Evolutionary conservation across 1,284 basidiomycete species (phyloP).

Genomic region (Dichomitus squalens): DNA sequence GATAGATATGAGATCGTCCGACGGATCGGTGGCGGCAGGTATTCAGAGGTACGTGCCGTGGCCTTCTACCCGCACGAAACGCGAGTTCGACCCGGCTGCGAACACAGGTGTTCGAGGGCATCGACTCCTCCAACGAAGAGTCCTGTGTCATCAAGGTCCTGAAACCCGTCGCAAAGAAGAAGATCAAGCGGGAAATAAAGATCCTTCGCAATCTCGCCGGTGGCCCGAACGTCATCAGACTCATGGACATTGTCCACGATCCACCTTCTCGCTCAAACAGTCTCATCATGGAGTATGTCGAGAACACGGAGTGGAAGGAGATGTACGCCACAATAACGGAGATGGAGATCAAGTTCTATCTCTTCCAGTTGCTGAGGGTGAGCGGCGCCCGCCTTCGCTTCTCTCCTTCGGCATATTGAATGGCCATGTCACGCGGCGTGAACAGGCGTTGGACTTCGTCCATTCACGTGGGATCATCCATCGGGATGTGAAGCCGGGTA

Average conservation of each 20-base stretch:
- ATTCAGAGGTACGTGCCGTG: conserved; percentile 77
- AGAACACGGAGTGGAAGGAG: conserved; percentile 85
- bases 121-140: conserved; percentile 79
- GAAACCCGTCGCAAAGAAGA: conserved; percentile 91
- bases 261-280: conserved; percentile 76
- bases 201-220: conserved; percentile 86
- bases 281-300: conserved; percentile 84
- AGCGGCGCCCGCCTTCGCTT: conserved; percentile 1
- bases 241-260: conserved; percentile 87
- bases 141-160: conserved; percentile 89
- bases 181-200: conserved; percentile 94
- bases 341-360: conserved; percentile 84
- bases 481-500: conserved; percentile 89
- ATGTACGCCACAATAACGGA: conserved; percentile 77
- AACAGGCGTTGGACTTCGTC: conserved; percentile 82
- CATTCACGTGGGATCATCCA: conserved; percentile 92
- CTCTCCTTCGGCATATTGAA: not conserved
- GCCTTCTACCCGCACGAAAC: not conserved
- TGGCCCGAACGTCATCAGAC: conserved; percentile 82
- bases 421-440: not conserved
- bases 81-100: not conserved
- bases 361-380: conserved; percentile 82
- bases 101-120: conserved; percentile 80
- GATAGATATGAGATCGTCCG: conserved; percentile 98
- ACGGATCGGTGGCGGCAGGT: conserved; percentile 97